Base-by-base conservation (phyloP, 1,139 yeast genomes). In the Meyerozyma guilliermondii region DNA sequence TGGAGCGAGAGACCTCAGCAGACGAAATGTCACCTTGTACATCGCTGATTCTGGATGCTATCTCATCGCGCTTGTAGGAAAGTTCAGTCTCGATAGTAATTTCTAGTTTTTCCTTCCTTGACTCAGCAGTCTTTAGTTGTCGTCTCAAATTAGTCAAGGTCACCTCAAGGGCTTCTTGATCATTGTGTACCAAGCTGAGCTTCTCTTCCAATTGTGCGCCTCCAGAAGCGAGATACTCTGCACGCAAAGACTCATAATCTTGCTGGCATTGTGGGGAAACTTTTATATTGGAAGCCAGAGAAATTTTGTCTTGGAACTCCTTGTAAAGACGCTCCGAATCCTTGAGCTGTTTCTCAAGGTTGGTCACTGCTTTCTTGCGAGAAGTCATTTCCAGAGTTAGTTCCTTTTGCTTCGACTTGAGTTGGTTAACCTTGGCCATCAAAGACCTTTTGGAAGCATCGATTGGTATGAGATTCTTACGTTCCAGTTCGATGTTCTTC, bases 201-300 rank as follows among this genome's bases (percentile, higher is more conserved):
- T 74, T 63, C 46, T 78, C 81, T 46, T 81, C 83, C 37, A 81
- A 67, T 34, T 70, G 63, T 8, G 83, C 74, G 20, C 91, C 91
- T 1, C 81, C 83, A 29, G 64, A 62, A 22, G 78, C 64, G 39
- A 85, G 62, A 51, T 78, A 87, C 43, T 68, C 54, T 16, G 79
- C 78, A 53, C 87, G 76, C 46, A 88, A 65, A 1, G 46, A 38
- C 40, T 82, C 83, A 56, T 88, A 89, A 42, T 82, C 83, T 23
- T 66, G 61, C 36, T 80, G 68, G 30, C 79, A 85, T 11, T 72
- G 79, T 0, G 73, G 67, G 2, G 80, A 66, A 17, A 83, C 55
- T 20, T 59, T 45, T 3, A 68, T 64, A 1, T 63, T 56, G 3
- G 58, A 51, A 5, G 58, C 49, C 6, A 49, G 46, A 52, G 63